Base-by-base conservation (phyloP, 1,284 basidiomycete genomes). In the Tetrapyrgos nigripes region DNA sequence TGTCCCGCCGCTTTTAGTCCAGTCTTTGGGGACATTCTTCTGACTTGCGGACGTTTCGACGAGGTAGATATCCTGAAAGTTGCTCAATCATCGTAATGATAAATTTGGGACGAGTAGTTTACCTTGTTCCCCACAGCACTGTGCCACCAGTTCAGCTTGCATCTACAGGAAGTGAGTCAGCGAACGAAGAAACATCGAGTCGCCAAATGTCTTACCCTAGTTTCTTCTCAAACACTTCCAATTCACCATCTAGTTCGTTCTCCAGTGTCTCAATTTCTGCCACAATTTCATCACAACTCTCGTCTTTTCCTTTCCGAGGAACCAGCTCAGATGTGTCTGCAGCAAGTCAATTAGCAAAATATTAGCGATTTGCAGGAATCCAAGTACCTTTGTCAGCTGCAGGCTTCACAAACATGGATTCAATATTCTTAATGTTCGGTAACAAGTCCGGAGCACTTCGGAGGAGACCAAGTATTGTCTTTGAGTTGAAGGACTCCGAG, bases 41-140 rank as follows among this genome's bases (percentile, higher is more conserved):
- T 84, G 78, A 3, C 73, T 73, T 10, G 79, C 76, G 54, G 84
- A 76, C 3, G 91, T 87, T 74, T 96, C 89, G 24, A 98, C 82
- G 31, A 96, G 85, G 72, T 92, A 96, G 47, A 97, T 95, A 70
- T 96, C 94, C 88, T 95, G 62, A 11, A 58, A 46, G 24, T 4
- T 17, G 14, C 28, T 26, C 21, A 17, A 10, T 19, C 28, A 33
- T 51, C 52, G 57, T 11, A 27, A 50, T 37, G 27, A 40, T 50
- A 26, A 10, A 23, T 40, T 23, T 26, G 33, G 44, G 19, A 21
- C 24, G 31, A 55, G 27, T 8, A 31, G 19, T 6, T 5, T 29
- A 86, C 90, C 80, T 96, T 96, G 55, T 87, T 92, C 9, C 94
- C 94, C 53, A 83, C 80, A 2, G 86, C 85, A 65, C 92, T 94